Percentiles rank a stretch among this genome's conserved stretches.
Evolutionary conservation across 1,139 yeast species (phyloP).

Genomic region (Meyerozyma elateridarum): DNA sequence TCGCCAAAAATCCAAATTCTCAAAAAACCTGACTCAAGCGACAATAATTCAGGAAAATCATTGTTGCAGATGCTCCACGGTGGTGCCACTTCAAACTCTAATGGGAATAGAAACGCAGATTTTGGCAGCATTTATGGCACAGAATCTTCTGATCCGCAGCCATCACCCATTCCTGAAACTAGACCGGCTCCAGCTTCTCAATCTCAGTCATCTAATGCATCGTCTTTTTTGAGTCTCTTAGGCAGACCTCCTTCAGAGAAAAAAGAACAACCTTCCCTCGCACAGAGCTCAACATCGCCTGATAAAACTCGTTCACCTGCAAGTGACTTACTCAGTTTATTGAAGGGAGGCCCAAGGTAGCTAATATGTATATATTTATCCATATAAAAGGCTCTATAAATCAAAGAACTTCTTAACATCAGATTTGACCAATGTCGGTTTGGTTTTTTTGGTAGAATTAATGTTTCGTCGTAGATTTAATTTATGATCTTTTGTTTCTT

Average conservation of each 20-base stretch:
- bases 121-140: slow-evolving; percentile 2
- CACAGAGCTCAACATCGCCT: too few relatives aligned
- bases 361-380: neutral
- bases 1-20: neutral
- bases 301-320: slow-evolving; percentile 1
- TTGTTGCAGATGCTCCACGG: slow-evolving; percentile 1
- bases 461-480: too few relatives aligned
- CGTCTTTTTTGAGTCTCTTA: slow-evolving; percentile 2
- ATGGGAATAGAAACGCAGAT: neutral
- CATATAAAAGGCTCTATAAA: slow-evolving; percentile 7
- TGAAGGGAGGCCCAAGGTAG: neutral
- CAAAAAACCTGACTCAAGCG: neutral
- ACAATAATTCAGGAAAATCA: neutral
- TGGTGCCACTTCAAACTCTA: neutral
- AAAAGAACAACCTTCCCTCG: neutral
- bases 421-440: slow-evolving; percentile 9
- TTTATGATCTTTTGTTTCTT: too few relatives aligned
- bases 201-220: too few relatives aligned
- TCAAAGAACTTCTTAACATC: slow-evolving; percentile 15
- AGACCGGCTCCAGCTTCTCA: slow-evolving; percentile 2
- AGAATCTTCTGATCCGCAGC: neutral
- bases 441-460: slow-evolving; percentile 4
- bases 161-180: neutral
- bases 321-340: neutral
- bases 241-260: neutral